Evolutionary conservation across 352 stramenopile species (phyloP).

Genomic region (Aphanomyces euteiches): DNA sequence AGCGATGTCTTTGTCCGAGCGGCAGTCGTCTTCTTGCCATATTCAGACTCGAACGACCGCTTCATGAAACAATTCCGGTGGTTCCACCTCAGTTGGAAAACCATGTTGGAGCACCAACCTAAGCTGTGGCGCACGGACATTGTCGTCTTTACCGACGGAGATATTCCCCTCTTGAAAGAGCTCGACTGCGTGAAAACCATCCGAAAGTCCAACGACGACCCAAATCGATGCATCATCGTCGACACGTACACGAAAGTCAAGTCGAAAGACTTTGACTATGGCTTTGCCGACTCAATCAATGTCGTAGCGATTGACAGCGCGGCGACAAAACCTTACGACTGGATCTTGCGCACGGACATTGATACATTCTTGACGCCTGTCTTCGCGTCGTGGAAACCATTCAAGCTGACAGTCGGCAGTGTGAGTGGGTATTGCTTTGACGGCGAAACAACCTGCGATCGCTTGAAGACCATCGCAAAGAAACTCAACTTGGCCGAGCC

Average conservation of each 20-base stretch:
- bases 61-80: slow-evolving; percentile 18
- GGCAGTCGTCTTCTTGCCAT: slow-evolving; percentile 11
- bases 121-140: slow-evolving; percentile 14
- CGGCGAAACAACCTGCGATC: no score
- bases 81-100: slow-evolving; percentile 11
- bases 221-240: slow-evolving; percentile 10
- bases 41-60: neutral
- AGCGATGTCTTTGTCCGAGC: neutral
- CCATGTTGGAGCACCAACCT: slow-evolving; percentile 2
- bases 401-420: no score
- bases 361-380: neutral
- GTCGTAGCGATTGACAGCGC: neutral
- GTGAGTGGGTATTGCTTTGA: no score
- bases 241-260: neutral
- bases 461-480: no score
- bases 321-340: neutral
- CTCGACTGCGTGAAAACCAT: neutral
- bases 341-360: slow-evolving; percentile 2
- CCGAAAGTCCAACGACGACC: neutral
- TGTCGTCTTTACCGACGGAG: slow-evolving; percentile 4
- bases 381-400: neutral
- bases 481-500: no score
- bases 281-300: neutral
- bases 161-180: neutral
- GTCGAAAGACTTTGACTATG: neutral